A percentile compares a stretch with the other conserved stretches of the same genome.
These are phyloP conservation scores for Aquanectria penicillioides DNA, from an alignment of 2,329 filamentous ascomycete genomes.

Conservation along the genomic window DNA sequence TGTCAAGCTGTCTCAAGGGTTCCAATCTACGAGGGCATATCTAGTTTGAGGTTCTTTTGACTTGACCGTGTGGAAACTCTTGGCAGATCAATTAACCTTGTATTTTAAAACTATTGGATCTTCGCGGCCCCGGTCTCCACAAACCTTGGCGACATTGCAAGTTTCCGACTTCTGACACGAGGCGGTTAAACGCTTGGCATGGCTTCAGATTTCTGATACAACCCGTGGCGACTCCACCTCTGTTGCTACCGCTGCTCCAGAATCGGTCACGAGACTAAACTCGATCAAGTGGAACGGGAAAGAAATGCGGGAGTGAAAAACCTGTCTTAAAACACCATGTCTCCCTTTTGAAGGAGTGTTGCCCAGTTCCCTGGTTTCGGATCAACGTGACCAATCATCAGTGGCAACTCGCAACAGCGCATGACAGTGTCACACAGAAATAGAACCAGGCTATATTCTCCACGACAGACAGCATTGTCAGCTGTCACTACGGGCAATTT, in stretches of 20 bases:
- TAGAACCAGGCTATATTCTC: too few species aligned
- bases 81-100: not conserved
- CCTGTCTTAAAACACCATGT: too few species aligned
- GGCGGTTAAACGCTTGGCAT: slow-evolving; percentile 3
- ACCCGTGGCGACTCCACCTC: not conserved
- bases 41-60: slow-evolving; percentile 11
- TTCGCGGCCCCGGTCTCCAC: not conserved
- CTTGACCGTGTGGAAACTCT: not conserved
- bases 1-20: slow-evolving; percentile 11
- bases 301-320: too few species aligned
- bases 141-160: not conserved
- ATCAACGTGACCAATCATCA: too few species aligned
- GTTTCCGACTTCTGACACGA: slow-evolving; percentile 16
- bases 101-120: not conserved
- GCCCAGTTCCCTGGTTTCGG: too few species aligned
- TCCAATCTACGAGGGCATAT: not conserved
- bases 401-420: too few species aligned
- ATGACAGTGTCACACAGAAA: too few species aligned
- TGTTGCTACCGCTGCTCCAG: not conserved
- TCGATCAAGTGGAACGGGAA: too few species aligned
- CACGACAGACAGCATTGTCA: too few species aligned
- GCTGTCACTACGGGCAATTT: too few species aligned
- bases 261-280: too few species aligned
- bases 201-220: not conserved
- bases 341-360: too few species aligned